Conservation (phyloP, 352 stramenopile genomes). For the Phytophthora hybrid region DNA sequence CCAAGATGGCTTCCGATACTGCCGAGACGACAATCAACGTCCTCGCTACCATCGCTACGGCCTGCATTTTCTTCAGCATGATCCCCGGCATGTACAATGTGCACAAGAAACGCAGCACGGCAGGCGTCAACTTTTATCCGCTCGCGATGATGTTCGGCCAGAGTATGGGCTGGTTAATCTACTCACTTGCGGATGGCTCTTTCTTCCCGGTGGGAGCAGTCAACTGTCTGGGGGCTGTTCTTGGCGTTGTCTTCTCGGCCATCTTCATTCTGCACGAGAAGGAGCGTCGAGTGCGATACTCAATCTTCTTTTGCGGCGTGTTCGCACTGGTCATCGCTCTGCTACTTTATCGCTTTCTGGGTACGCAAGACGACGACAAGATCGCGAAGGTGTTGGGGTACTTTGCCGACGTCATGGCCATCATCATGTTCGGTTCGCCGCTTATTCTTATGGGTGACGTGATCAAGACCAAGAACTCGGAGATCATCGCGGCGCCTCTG, state of each 20-base stretch:
- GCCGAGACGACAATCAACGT: conserved; percentile 41
- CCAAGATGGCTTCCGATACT: conserved; percentile 32
- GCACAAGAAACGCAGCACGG: conserved; percentile 27
- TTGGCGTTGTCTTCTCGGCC: conserved; percentile 32
- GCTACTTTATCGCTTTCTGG: conserved; percentile 32
- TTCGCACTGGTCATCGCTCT: conserved; percentile 31
- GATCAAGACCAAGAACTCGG: conserved; percentile 37
- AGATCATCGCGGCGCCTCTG: conserved; percentile 39
- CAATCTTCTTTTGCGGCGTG: conserved; percentile 20
- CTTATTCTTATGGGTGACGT: conserved; percentile 35
- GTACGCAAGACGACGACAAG: conserved; percentile 24
- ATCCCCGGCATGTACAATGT: conserved; percentile 34
- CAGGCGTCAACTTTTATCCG: conserved; percentile 38
- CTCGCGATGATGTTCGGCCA: conserved; percentile 42
- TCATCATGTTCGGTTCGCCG: conserved; percentile 42
- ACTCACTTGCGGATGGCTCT: conserved; percentile 28
- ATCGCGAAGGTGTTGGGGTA: conserved; percentile 37
- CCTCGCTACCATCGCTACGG: conserved; percentile 43
- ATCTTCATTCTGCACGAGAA: conserved; percentile 40
- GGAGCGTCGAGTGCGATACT: conserved; percentile 29
- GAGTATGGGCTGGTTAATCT: conserved; percentile 42
- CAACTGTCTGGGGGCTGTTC: conserved; percentile 35
- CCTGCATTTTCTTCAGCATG: conserved; percentile 45
- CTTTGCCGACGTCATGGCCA: conserved; percentile 33
- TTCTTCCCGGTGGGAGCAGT: conserved; percentile 40